Percentiles rank a stretch among this genome's conserved stretches.
Conservation (phyloP, 176 grass and related monocot genomes). For the Aegilops bicornis region DNA sequence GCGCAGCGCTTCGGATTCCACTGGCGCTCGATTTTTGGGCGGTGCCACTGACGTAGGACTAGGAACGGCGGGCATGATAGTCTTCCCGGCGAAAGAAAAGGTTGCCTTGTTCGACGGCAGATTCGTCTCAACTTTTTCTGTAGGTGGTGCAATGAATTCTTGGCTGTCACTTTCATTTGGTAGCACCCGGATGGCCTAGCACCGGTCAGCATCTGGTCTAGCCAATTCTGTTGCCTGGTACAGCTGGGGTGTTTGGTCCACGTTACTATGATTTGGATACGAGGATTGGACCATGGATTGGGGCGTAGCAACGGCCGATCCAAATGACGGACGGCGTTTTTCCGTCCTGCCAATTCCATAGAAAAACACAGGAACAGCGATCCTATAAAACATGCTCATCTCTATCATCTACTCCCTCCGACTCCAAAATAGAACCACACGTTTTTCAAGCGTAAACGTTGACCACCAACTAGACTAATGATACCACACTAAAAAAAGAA, state of each 20-base stretch:
- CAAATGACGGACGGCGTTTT: background rate
- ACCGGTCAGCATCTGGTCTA: conserved; percentile 17
- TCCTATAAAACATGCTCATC: too few relatives aligned
- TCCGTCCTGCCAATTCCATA: too few relatives aligned
- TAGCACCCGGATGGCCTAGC: background rate
- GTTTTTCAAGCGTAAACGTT: too few relatives aligned
- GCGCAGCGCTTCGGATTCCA: conserved; percentile 27
- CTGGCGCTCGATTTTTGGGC: conserved; percentile 4
- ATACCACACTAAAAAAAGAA: too few relatives aligned
- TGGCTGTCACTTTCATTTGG: background rate
- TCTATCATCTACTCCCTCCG: too few relatives aligned
- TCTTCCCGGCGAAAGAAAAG: conserved; percentile 19
- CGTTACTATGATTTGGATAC: background rate
- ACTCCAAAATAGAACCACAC: too few relatives aligned
- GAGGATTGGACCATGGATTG: background rate
- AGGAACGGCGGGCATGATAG: background rate
- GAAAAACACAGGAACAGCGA: too few relatives aligned
- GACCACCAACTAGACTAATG: too few relatives aligned
- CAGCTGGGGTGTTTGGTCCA: background rate
- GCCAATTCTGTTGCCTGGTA: background rate
- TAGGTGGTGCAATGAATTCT: conserved; percentile 8
- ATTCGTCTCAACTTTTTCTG: background rate
- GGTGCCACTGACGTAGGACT: conserved; percentile 17
- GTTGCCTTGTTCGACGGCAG: background rate
- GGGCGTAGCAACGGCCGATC: background rate